phyloP scores from a whole-genome alignment of 169 alveolate species.

The Eimeria sp. region DNA sequence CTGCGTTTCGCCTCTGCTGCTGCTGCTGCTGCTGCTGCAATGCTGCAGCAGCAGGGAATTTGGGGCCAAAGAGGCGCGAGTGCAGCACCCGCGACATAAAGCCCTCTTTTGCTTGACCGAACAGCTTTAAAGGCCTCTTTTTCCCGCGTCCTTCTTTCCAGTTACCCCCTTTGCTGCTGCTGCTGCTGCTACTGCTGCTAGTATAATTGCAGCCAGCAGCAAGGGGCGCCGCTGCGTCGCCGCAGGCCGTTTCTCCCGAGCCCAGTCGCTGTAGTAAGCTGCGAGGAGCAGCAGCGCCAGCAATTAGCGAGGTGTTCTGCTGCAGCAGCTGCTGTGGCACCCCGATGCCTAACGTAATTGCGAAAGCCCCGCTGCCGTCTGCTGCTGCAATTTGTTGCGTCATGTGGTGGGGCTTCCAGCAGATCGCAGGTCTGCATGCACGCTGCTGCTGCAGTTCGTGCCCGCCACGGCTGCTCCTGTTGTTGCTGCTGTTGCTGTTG shows the following conservation, averaged over 20 bases:
- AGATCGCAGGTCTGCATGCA: slow-evolving; percentile 64
- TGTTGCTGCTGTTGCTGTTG: background rate
- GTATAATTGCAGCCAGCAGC: background rate
- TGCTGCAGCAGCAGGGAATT: slow-evolving; percentile 38
- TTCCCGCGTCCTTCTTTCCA: background rate
- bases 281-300: slow-evolving; percentile 65
- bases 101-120: slow-evolving; percentile 15
- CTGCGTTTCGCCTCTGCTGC: slow-evolving; percentile 19
- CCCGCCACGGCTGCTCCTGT: slow-evolving; percentile 52
- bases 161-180: slow-evolving; percentile 35
- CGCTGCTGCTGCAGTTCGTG: slow-evolving; percentile 60
- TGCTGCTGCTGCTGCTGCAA: slow-evolving; percentile 47
- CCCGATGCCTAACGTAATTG: slow-evolving; percentile 24
- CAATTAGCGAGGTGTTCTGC: background rate
- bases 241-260: slow-evolving; percentile 15
- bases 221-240: background rate
- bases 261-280: slow-evolving; percentile 54
- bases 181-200: background rate
- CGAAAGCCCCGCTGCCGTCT: slow-evolving; percentile 54
- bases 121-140: background rate
- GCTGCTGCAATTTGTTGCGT: slow-evolving; percentile 74
- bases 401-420: slow-evolving; percentile 50
- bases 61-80: background rate
- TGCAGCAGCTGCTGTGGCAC: slow-evolving; percentile 70
- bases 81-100: slow-evolving; percentile 50